Percentiles rank a stretch among this genome's conserved stretches.
These are phyloP conservation scores for Stagonosporopsis tanaceti DNA, from an alignment of 2,329 filamentous ascomycete genomes.

Conservation along the genomic window DNA sequence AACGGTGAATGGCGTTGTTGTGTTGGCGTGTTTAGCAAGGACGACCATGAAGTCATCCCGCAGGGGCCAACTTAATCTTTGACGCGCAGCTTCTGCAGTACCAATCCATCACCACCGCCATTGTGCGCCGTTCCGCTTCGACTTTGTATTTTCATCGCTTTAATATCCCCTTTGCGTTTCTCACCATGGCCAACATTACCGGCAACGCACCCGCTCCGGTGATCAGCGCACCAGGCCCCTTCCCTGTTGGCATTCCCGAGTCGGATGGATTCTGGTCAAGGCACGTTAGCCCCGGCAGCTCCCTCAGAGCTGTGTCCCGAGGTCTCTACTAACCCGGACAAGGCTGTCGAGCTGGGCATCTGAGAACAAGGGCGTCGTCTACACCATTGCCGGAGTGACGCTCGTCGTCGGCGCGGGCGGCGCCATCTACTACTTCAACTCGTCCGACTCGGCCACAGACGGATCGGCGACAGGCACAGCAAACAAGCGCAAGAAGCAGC, in stretches of 20 bases:
- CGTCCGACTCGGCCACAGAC: constrained; percentile 58
- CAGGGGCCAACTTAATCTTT: constrained; percentile 23
- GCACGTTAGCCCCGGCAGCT: background rate
- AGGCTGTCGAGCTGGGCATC: constrained; percentile 84
- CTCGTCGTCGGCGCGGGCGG: constrained; percentile 91
- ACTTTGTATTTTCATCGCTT: constrained; percentile 13
- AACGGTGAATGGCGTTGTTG: constrained; percentile 2
- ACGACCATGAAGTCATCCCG: constrained; percentile 17
- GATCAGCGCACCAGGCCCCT: constrained; percentile 44
- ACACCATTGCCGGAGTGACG: constrained; percentile 94
- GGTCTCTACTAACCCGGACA: background rate
- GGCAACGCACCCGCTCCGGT: constrained; percentile 34
- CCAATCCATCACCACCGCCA: constrained; percentile 24
- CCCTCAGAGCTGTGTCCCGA: background rate
- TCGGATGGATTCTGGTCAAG: constrained; percentile 64
- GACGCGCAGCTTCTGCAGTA: constrained; percentile 18
- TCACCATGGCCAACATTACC: constrained; percentile 43
- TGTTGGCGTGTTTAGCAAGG: constrained; percentile 20
- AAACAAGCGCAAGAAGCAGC: constrained; percentile 81
- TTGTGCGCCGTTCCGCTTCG: constrained; percentile 23
- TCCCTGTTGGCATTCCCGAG: constrained; percentile 50
- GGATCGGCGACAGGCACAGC: constrained; percentile 45
- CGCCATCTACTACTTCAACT: constrained; percentile 84
- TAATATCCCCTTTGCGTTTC: constrained; percentile 8
- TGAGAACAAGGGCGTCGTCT: constrained; percentile 94